Conservation (phyloP, 257 asterid genomes). For the Penstemon davidsonii region DNA sequence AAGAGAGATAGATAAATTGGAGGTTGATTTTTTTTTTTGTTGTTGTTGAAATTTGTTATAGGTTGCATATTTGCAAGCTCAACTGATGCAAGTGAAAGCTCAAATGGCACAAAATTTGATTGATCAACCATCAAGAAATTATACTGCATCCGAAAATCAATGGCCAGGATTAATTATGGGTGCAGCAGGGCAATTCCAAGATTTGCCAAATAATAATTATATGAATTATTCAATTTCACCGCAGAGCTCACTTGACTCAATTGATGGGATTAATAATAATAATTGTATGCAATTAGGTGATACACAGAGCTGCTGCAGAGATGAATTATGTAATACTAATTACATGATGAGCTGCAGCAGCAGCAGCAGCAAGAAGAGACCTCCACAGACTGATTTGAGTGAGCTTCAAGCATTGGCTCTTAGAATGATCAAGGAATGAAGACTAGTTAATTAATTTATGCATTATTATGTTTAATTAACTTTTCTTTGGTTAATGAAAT, state of each 20-base stretch:
- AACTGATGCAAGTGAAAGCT: slow-evolving; percentile 67
- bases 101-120: slow-evolving; percentile 59
- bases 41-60: slow-evolving; percentile 20
- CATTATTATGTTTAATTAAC: too few relatives aligned
- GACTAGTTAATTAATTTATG: too few relatives aligned
- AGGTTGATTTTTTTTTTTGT: background rate
- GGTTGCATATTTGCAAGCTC: slow-evolving; percentile 85
- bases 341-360: background rate
- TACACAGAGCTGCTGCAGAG: slow-evolving; percentile 28
- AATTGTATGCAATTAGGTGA: slow-evolving; percentile 35
- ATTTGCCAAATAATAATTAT: slow-evolving; percentile 27
- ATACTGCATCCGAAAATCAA: slow-evolving; percentile 25
- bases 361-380: slow-evolving; percentile 47
- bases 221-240: slow-evolving; percentile 49
- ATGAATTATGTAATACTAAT: slow-evolving; percentile 16
- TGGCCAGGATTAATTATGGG: slow-evolving; percentile 39
- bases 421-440: slow-evolving; percentile 65
- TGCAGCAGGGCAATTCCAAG: slow-evolving; percentile 21
- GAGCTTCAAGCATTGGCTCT: slow-evolving; percentile 89
- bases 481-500: too few relatives aligned
- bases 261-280: slow-evolving; percentile 29
- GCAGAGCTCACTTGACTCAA: slow-evolving; percentile 69
- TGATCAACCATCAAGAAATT: slow-evolving; percentile 44
- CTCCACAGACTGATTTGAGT: slow-evolving; percentile 65
- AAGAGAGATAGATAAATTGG: too few relatives aligned